Conservation (phyloP, 2,329 filamentous ascomycete species). For the Neofusicoccum laricinum region DNA sequence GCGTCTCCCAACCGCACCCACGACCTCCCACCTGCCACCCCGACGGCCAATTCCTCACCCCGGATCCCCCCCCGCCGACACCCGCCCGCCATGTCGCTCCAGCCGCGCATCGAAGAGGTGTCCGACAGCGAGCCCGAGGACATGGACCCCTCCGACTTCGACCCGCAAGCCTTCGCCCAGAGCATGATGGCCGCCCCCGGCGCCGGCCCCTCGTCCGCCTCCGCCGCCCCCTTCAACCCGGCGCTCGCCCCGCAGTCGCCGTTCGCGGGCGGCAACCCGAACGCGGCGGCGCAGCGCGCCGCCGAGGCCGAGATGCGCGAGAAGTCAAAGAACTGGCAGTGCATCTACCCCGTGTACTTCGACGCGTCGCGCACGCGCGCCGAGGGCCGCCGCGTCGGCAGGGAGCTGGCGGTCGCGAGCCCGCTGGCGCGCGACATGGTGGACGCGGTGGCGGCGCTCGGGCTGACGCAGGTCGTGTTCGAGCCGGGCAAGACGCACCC, state of each 20-base stretch:
- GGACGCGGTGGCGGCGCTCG: slow-evolving; percentile 73
- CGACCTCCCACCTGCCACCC: background rate
- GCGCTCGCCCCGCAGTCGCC: slow-evolving; percentile 32
- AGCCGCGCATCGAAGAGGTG: slow-evolving; percentile 89
- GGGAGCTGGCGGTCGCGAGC: slow-evolving; percentile 71
- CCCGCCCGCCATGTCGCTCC: slow-evolving; percentile 61
- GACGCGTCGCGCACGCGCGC: slow-evolving; percentile 71
- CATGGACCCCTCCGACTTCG: slow-evolving; percentile 79
- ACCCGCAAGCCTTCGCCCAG: slow-evolving; percentile 64
- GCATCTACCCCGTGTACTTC: slow-evolving; percentile 95
- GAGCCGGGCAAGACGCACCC: slow-evolving; percentile 92
- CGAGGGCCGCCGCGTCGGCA: slow-evolving; percentile 76
- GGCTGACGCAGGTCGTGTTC: slow-evolving; percentile 67
- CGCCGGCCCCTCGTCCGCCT: background rate
- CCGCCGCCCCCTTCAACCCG: slow-evolving; percentile 21
- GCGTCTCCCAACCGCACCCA: background rate
- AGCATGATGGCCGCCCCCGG: slow-evolving; percentile 38
- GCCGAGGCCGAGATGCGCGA: slow-evolving; percentile 47
- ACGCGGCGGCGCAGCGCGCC: slow-evolving; percentile 31
- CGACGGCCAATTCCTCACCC: background rate
- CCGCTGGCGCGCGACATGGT: slow-evolving; percentile 88
- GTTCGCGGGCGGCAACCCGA: slow-evolving; percentile 17
- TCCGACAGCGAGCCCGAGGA: slow-evolving; percentile 70
- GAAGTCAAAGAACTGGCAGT: slow-evolving; percentile 73
- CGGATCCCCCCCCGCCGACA: background rate